Percentiles rank a stretch among this genome's conserved stretches.
Conservation (phyloP, 2,329 filamentous ascomycete genomes). For the Colletotrichum australisinense region DNA sequence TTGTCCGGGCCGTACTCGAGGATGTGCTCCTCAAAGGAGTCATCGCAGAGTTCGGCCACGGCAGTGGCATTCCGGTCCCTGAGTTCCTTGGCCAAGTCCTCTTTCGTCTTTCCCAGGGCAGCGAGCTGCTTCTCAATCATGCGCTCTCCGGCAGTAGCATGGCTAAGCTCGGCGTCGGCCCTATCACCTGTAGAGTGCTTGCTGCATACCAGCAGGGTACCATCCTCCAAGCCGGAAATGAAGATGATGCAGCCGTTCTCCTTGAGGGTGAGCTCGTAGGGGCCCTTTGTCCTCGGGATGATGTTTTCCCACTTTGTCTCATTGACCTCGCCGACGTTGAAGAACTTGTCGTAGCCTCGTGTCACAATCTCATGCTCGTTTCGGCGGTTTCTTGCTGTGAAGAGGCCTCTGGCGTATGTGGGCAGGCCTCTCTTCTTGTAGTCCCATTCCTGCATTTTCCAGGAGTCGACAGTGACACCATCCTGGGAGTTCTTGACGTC, state of each 20-base stretch:
- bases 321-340: slow-evolving; percentile 87
- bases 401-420: slow-evolving; percentile 92
- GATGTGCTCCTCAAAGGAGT: slow-evolving; percentile 96
- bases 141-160: slow-evolving; percentile 84
- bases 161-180: slow-evolving; percentile 78
- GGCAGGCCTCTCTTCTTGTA: slow-evolving; percentile 90
- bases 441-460: slow-evolving; percentile 94
- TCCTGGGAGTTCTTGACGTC: slow-evolving; percentile 71
- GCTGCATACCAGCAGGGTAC: slow-evolving; percentile 93
- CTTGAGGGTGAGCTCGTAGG: slow-evolving; percentile 96
- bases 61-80: slow-evolving; percentile 89
- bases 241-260: slow-evolving; percentile 99
- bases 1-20: slow-evolving; percentile 85
- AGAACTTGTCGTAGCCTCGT: slow-evolving; percentile 98
- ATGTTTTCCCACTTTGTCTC: slow-evolving; percentile 89
- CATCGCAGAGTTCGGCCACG: slow-evolving; percentile 95
- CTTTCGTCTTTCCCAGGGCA: slow-evolving; percentile 79
- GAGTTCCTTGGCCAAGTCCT: slow-evolving; percentile 81
- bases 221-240: slow-evolving; percentile 90
- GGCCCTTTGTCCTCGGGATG: slow-evolving; percentile 78
- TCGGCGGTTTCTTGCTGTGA: slow-evolving; percentile 79
- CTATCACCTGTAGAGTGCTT: slow-evolving; percentile 94
- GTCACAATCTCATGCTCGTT: slow-evolving; percentile 82
- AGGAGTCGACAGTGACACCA: slow-evolving; percentile 82
- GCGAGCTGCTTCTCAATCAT: slow-evolving; percentile 86